Evolutionary conservation across 129 eudicot genomes (phyloP), one percentile per base, ranked within the genome.

Genomic region (Logfia minima): DNA sequence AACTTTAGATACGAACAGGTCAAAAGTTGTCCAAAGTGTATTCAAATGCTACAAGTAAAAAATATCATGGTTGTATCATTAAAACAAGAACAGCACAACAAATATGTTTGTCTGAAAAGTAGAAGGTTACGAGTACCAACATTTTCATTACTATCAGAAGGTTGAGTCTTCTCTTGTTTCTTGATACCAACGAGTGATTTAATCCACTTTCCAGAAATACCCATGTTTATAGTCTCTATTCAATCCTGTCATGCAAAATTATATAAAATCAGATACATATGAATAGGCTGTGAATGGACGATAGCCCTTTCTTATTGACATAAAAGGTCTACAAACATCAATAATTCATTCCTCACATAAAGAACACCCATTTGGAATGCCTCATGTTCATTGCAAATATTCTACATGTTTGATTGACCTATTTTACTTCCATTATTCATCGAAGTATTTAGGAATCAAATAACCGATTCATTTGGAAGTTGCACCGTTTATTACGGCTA

Each of bases 121-220:
- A 68, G 6, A 68, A 39, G 31, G 58, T 3, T 37, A 68, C 9
- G 5, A 23, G 63, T 21, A 85, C 89, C 39, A 66, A 87, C 96
- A 77, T 86, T 86, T 78, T 86, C 97, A 81, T 83, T 83, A 17
- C 82, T 87, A 23, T 80, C 91, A 4, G 82, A 80, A 53, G 89
- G 74, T 37, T 82, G 86, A 35, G 96, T 84, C 81, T 81, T 92
- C n/a, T 92, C 91, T 60, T 89, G 45, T 74, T 87, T 92, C 89
- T 92, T 92, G 34, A 82, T 76, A 29, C 97, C 92, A 76, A 92
- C 82, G 82, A 92, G 77, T 65, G 92, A 83, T 83, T 61, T 89
- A 67, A 89, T 72, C 97, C 97, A 92, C 84, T 87, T 92, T 75
- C 82, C 88, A 4, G 97, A 83, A 68, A 85, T 87, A 76, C 97